Base-by-base conservation (phyloP, 1,139 yeast genomes). In the Trichomonascaceae sp. region DNA sequence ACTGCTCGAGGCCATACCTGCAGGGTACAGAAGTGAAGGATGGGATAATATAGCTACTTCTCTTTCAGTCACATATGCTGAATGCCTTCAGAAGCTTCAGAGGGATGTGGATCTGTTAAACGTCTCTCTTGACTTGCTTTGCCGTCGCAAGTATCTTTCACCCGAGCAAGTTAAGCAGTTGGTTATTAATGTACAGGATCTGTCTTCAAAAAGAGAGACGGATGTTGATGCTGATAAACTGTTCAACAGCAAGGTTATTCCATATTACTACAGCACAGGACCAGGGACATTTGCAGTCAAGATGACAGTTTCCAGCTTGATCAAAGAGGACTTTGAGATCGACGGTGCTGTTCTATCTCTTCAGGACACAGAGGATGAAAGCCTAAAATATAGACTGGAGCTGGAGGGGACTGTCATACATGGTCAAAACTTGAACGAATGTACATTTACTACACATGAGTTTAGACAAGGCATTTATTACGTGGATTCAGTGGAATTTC, bases 1-100 rank as follows among this genome's bases (percentile, higher is more conserved):
- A 13, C 80, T 86, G 8, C 72, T 91, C 9, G 81, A 82, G 49
- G 80, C 83, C 20, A 82, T 95, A 2, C 88, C 87, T 50, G 82
- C 80, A 45, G 81, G 82, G 56, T 89, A 85, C 63, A 75, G 80
- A 17, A 68, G 77, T 27, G 80, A 84, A 55, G 89, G 90, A 1
- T 90, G 97, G 96, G 79, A 78, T 55, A 72, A 75, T 45, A 80
- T 90, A 66, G 89, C 96, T 0, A 78, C 83, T 1, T 71, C 79
- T 18, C 69, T 91, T 18, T 72, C 87, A 45, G 82, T 82, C 59
- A 73, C 85, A 0, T 89, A 85, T 64, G 77, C 87, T 39, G 81
- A 82, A 48, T 88, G 96, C 62, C 72, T 90, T 45, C 82, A 80
- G 60, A 73, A 80, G 43, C 66, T 82, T 20, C 66, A 64, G 7